Conservation (phyloP, 2,329 filamentous ascomycete genomes). For the Zasmidium citrigriseum region DNA sequence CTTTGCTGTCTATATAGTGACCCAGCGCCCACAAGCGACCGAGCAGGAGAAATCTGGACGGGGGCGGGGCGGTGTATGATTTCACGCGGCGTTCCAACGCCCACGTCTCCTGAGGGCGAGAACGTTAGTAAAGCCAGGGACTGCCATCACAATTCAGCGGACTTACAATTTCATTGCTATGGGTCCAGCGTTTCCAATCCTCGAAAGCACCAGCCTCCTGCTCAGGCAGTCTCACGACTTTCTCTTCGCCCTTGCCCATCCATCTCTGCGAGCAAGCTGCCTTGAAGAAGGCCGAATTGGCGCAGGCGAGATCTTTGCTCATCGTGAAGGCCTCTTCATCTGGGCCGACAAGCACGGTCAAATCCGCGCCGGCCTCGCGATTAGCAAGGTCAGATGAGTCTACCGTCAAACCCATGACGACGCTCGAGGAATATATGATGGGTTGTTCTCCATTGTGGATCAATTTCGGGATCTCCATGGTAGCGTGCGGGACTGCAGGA, state of each 20-base stretch:
- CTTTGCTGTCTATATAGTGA: neutral
- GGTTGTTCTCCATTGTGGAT: neutral
- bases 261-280: constrained; percentile 3
- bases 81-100: neutral
- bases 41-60: neutral
- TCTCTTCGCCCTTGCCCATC: constrained; percentile 8
- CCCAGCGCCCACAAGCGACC: neutral
- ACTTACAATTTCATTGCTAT: neutral
- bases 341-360: constrained; percentile 6
- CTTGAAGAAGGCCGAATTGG: constrained; percentile 10
- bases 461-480: neutral
- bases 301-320: constrained; percentile 11
- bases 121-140: neutral
- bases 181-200: constrained; percentile 12
- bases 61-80: neutral
- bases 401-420: no score
- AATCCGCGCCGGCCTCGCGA: neutral
- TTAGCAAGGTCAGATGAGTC: neutral
- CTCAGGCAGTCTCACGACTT: constrained; percentile 11
- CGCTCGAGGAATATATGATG: no score
- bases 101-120: neutral
- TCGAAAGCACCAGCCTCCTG: constrained; percentile 3
- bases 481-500: neutral
- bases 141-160: no score
- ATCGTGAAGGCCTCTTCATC: constrained; percentile 1